Evolutionary conservation across 1,284 basidiomycete species (phyloP), one percentile per base, ranked within the genome.

Genomic region (Tilletiaria anomala): DNA sequence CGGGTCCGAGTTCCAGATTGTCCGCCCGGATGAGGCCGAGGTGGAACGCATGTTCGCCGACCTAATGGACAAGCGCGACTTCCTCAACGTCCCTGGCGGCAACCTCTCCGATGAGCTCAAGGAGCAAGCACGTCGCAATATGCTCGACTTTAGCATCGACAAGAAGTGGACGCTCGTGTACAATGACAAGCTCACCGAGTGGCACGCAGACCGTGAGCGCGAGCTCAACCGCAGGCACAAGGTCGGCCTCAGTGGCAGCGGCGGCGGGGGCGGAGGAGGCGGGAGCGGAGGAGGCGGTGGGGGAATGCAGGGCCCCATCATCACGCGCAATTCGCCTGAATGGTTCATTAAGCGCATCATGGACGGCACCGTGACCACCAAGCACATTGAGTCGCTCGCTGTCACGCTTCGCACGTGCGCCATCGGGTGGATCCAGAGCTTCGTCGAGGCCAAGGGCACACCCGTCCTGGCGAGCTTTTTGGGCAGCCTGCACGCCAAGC

Each of bases 131-230:
- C 41, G 50, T 5, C 48, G 49, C 22, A 65, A 61, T 50, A 62
- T 66, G 59, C 47, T 61, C 42, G 46, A 44, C 22, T 66, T 66
- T 42, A 48, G 47, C 36, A 42, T 53, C 35, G 82, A 88, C 38
- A 86, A 86, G 65, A 96, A 94, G 69, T 96, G 89, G 89, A 74
- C 75, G 49, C 78, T 96, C 60, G 82, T 96, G 8, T 78, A 82
- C 65, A 85, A 79, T 51, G 82, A 85, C 55, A 80, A 82, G 56
- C 79, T 82, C 42, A 74, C 82, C 44, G 77, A 82, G 32, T 86
- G 80, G 78, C 79, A 77, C 55, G 78, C 60, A 6, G 53, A 51
- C 22, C 26, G 26, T n/a, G 26, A 29, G 26, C 26, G 26, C n/a
- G 26, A 29, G 26, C 51, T 54, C 20, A 58, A 49, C 16, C 47